phyloP scores from a whole-genome alignment of 169 alveolate species.

The Plasmodium falciparum region DNA sequence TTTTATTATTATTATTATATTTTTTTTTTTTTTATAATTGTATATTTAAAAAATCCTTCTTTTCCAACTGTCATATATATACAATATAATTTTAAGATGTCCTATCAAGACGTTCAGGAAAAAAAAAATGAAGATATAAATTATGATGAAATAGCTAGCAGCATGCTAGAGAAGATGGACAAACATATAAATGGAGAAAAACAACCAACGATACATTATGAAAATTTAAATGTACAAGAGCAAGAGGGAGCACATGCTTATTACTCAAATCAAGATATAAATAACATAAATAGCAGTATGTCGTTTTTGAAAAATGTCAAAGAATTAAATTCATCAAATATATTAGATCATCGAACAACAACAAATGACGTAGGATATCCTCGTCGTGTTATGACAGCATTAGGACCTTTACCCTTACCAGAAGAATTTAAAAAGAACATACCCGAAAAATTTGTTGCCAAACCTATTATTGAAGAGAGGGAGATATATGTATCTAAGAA shows the following conservation, averaged over 20 bases:
- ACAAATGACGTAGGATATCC: conserved; percentile 77
- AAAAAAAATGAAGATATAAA: conserved; percentile 34
- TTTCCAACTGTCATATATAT: neutral
- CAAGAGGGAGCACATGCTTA: neutral
- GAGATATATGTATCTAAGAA: conserved; percentile 89
- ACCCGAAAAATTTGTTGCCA: conserved; percentile 90
- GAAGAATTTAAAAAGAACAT: conserved; percentile 86
- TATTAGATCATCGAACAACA: conserved; percentile 43
- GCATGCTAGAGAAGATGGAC: conserved; percentile 59
- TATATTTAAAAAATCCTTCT: neutral
- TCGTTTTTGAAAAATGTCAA: conserved; percentile 2
- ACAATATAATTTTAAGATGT: conserved; percentile 13
- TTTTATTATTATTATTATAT: neutral
- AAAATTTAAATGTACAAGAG: neutral
- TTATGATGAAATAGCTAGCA: conserved; percentile 35
- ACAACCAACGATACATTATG: neutral
- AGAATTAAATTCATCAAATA: neutral
- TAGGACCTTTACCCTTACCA: conserved; percentile 90
- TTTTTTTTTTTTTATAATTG: neutral
- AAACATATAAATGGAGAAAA: conserved; percentile 63
- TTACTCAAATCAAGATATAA: neutral
- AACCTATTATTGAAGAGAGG: conserved; percentile 89
- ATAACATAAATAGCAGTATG: neutral
- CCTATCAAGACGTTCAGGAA: conserved; percentile 8
- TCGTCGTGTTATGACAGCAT: conserved; percentile 90